Percentiles rank a stretch among this genome's conserved stretches.
These are phyloP conservation scores for Moniliophthora roreri DNA, from an alignment of 1,284 basidiomycete genomes.

Conservation along the genomic window DNA sequence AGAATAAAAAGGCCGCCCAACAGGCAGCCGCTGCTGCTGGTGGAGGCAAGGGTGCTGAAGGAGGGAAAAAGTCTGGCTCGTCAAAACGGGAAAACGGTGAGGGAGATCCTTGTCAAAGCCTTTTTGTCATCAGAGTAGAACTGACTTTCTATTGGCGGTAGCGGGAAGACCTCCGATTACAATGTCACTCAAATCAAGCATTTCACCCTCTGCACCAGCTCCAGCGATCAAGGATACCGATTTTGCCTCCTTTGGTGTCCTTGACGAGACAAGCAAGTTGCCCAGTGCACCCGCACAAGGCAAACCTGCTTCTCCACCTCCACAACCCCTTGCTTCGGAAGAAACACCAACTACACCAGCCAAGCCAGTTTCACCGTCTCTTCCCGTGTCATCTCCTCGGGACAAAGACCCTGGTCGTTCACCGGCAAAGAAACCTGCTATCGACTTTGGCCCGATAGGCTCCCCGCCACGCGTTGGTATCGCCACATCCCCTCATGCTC, in stretches of 20 bases:
- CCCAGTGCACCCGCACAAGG: conserved; percentile 46
- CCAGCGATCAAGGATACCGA: conserved; percentile 75
- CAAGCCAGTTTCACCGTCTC: conserved; percentile 28
- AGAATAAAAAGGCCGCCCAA: conserved; percentile 97
- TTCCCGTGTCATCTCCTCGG: conserved; percentile 54
- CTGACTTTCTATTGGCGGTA: conserved; percentile 49
- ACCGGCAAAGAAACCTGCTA: conserved; percentile 30
- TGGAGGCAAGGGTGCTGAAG: conserved; percentile 30
- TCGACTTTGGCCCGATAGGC: conserved; percentile 77
- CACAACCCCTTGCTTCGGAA: conserved; percentile 12
- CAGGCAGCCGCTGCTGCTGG: conserved; percentile 60
- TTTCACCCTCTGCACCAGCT: conserved; percentile 78
- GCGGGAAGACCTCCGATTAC: conserved; percentile 59
- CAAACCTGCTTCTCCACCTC: conserved; percentile 4
- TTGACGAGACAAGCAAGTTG: conserved; percentile 51
- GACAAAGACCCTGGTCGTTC: conserved; percentile 31
- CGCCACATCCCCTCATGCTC: conserved; percentile 39
- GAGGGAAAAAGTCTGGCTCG: conserved; percentile 43
- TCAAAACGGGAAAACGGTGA: no score
- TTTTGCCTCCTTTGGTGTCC: conserved; percentile 62
- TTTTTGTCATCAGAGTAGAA: conserved; percentile 34
- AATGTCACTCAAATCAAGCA: conserved; percentile 66
- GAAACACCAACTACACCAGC: conserved; percentile 9
- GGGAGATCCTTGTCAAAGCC: conserved; percentile 21
- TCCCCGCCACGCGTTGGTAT: conserved; percentile 64